Evolutionary conservation across 768 basidiomycete genomes (phyloP), one percentile per base, ranked within the genome.

Genomic region (Serendipita vermifera): DNA sequence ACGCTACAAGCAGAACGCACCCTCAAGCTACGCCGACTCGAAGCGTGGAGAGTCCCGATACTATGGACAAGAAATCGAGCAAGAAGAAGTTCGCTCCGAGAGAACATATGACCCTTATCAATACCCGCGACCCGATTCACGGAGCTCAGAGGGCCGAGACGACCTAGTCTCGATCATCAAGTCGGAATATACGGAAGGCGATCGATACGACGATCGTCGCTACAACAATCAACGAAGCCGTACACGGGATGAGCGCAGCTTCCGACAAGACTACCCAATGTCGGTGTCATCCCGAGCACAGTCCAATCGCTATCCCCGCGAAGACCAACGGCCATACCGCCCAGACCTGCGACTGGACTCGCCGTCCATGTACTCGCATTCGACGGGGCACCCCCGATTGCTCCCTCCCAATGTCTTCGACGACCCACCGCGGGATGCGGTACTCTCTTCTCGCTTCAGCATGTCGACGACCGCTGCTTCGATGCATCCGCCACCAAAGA

Each of bases 61-160:
- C 46, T 51, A 31, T 22, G 46, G 46, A 24, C 46, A 51, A 26
- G 46, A 51, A 31, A 51, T 51, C 17, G 46, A 51, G 24, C 46
- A 51, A 51, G 46, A 51, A n/a, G 46, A 51, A 5, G 46, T 51
- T 15, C 46, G 46, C 46, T 51, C 46, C 46, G 46, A 51, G 29
- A 51, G 46, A 31, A 51, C 46, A 20, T 51, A 51, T 51, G 46
- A 51, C 46, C 46, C 46, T n/a, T 51, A 51, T n/a, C 46, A 51
- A 31, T 51, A 51, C 22, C 46, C 46, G 9, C 46, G 46, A 9
- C 46, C 46, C 7, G 9, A 20, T n/a, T 51, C 46, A 15, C 46
- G 46, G 7, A n/a, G 15, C 24, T 51, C 24, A 15, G 22, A 31
- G 11, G 41, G 26, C 20, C 41, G 41, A n/a, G 15, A 43, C n/a